Conservation (phyloP, 2,329 filamentous ascomycete species). For the Epichloe uncinata region DNA sequence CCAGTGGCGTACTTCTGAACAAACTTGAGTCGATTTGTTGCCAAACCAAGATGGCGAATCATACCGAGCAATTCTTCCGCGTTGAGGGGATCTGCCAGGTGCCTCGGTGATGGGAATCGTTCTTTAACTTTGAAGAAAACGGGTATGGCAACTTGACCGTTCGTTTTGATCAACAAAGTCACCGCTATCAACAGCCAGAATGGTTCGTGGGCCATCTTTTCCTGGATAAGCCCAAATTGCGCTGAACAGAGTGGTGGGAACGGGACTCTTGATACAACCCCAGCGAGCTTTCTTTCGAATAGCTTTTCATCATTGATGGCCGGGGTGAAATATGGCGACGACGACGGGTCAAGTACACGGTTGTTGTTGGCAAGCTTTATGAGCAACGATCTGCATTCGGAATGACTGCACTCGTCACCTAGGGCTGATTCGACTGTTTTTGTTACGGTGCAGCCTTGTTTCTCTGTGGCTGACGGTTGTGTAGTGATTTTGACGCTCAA, state of each 20-base stretch:
- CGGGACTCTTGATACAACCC: constrained; percentile 40
- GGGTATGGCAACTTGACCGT: constrained; percentile 61
- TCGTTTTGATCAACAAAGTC: constrained; percentile 73
- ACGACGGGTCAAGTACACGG: constrained; percentile 6
- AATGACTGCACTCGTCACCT: background rate
- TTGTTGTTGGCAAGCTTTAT: background rate
- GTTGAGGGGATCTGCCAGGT: constrained; percentile 42
- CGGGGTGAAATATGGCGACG: constrained; percentile 22
- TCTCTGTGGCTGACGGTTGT: background rate
- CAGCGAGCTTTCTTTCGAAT: constrained; percentile 24
- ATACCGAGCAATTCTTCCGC: constrained; percentile 40
- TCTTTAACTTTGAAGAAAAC: constrained; percentile 56
- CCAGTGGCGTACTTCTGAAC: constrained; percentile 57
- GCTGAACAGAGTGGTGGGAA: constrained; percentile 53
- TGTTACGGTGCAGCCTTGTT: background rate
- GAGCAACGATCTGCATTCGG: background rate
- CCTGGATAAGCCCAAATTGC: constrained; percentile 71
- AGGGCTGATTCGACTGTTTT: background rate
- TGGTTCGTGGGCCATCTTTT: constrained; percentile 58
- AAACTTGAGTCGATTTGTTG: constrained; percentile 50
- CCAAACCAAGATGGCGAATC: constrained; percentile 60
- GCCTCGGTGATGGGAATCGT: constrained; percentile 51
- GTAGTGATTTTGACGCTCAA: background rate
- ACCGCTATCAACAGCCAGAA: constrained; percentile 73
- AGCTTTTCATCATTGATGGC: constrained; percentile 7